Evolutionary conservation across 1,284 basidiomycete genomes (phyloP).

Genomic region (Abortiporus biennis): DNA sequence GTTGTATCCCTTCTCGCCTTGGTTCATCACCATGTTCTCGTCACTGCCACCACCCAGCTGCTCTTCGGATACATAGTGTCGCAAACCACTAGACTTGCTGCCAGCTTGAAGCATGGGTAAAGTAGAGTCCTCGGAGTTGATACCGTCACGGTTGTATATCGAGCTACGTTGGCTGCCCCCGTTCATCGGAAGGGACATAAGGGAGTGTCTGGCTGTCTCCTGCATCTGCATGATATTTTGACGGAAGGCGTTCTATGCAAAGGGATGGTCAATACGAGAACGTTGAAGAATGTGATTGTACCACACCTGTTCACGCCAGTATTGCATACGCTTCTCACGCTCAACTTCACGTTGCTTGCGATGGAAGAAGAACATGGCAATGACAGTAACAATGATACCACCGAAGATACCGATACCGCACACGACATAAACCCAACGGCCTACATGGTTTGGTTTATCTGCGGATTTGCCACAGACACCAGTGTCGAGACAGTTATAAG

Average conservation of each 20-base stretch:
- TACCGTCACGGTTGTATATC: conserved; percentile 38
- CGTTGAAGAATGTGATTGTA: not conserved
- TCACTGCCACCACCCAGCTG: conserved; percentile 25
- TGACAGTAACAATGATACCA: conserved; percentile 70
- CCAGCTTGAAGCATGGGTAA: conserved; percentile 43
- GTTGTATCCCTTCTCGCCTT: conserved; percentile 9
- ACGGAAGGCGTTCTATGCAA: conserved; percentile 60
- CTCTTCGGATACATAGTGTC: conserved; percentile 49
- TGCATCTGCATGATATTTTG: conserved; percentile 75
- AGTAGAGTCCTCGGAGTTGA: conserved; percentile 47
- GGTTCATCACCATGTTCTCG: conserved; percentile 20
- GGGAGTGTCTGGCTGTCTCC: conserved; percentile 59
- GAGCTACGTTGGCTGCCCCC: conserved; percentile 41
- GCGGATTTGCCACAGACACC: conserved; percentile 58
- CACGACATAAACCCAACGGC: conserved; percentile 64
- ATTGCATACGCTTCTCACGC: conserved; percentile 76
- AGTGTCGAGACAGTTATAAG: conserved; percentile 67
- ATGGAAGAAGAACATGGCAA: conserved; percentile 66
- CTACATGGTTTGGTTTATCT: conserved; percentile 59
- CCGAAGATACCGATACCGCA: conserved; percentile 70
- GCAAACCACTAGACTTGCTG: conserved; percentile 47
- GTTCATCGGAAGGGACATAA: conserved; percentile 44
- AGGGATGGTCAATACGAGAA: conserved; percentile 1
- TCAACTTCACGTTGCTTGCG: conserved; percentile 65
- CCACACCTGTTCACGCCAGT: conserved; percentile 80